Evolutionary conservation across 805 yeast species (phyloP).

Genomic region (Wickerhamomyces mucosus): DNA sequence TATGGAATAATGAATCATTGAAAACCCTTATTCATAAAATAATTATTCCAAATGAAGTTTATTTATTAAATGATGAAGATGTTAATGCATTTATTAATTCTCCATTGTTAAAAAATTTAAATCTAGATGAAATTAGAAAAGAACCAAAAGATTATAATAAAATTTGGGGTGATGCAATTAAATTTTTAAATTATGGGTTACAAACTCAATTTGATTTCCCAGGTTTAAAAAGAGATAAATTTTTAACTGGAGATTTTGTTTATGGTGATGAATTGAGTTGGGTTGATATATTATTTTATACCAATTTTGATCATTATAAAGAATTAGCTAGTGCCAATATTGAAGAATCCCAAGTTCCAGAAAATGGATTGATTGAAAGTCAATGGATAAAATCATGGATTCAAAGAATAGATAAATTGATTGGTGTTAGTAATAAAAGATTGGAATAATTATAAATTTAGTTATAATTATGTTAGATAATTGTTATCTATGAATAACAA

Average conservation of each 20-base stretch:
- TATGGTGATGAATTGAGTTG: conserved; percentile 1
- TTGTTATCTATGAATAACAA: no score
- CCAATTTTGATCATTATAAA: conserved; percentile 1
- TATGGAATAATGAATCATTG: no score
- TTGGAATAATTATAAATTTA: no score
- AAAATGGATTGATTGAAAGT: neutral
- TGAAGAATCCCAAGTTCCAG: neutral
- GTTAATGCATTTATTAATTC: neutral
- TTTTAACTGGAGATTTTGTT: conserved; percentile 2
- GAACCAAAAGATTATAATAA: neutral
- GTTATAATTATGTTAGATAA: no score
- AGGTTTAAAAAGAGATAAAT: neutral
- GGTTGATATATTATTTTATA: conserved; percentile 1
- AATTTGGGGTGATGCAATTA: conserved; percentile 1
- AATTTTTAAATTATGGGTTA: conserved; percentile 1
- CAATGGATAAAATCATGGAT: neutral
- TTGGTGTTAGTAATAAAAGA: no score
- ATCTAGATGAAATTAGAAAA: neutral
- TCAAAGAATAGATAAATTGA: no score
- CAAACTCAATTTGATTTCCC: no score
- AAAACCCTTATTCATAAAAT: neutral
- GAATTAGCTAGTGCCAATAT: neutral
- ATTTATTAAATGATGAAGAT: conserved; percentile 1
- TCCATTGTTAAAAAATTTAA: neutral
- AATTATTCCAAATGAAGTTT: neutral